Percentiles rank a stretch among this genome's conserved stretches.
These are phyloP conservation scores for Globisporangium echinulatum DNA, from an alignment of 352 stramenopile genomes.

Conservation along the genomic window DNA sequence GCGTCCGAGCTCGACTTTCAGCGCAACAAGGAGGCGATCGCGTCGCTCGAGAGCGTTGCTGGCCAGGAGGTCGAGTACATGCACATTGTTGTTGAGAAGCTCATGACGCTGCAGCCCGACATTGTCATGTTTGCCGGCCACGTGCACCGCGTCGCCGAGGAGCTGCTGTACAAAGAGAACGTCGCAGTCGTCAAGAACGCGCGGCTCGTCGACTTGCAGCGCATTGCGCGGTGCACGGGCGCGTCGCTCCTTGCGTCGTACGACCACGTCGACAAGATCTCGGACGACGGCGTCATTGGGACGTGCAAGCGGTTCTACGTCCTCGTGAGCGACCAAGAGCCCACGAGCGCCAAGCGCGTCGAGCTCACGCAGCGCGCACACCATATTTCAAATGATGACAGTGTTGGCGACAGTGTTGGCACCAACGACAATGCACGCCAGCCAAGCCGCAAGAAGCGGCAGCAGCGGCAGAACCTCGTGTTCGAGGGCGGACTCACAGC, in stretches of 20 bases:
- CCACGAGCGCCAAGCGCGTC: constrained; percentile 57
- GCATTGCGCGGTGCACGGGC: constrained; percentile 70
- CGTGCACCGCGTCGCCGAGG: constrained; percentile 80
- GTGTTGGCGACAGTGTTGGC: constrained; percentile 16
- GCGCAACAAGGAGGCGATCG: constrained; percentile 76
- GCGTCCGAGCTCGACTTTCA: constrained; percentile 82
- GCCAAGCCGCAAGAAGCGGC: constrained; percentile 40
- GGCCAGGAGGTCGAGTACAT: constrained; percentile 87
- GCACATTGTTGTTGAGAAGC: constrained; percentile 87
- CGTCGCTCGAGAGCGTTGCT: constrained; percentile 76
- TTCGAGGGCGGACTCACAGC: constrained; percentile 72
- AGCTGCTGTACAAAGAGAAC: constrained; percentile 66
- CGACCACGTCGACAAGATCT: constrained; percentile 87
- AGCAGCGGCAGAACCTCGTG: constrained; percentile 78
- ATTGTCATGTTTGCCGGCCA: constrained; percentile 84
- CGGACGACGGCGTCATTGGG: constrained; percentile 62
- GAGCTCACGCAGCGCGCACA: constrained; percentile 26
- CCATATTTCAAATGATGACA: background rate
- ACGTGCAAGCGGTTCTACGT: constrained; percentile 83
- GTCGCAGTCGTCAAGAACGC: constrained; percentile 86
- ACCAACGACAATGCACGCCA: constrained; percentile 1
- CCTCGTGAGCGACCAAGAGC: constrained; percentile 72
- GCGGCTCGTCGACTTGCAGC: constrained; percentile 65
- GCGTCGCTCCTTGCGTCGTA: constrained; percentile 77
- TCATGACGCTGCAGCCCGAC: constrained; percentile 76